Evolutionary conservation across 768 basidiomycete genomes (phyloP).

Genomic region (Amanita jacksonii): DNA sequence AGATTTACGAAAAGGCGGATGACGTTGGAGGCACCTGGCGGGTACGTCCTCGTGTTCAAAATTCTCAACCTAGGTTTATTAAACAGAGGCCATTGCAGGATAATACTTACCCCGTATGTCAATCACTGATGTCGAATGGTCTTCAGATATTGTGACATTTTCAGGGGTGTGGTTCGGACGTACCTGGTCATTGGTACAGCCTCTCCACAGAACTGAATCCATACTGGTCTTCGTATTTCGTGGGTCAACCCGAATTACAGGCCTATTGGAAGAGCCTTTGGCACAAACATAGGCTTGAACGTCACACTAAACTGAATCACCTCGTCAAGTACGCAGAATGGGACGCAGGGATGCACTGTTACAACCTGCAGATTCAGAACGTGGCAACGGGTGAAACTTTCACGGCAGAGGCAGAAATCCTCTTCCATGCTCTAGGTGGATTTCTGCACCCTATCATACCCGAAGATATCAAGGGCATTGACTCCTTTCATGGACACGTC

Average conservation of each 20-base stretch:
- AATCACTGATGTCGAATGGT: background rate
- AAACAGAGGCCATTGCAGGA: slow-evolving; percentile 26
- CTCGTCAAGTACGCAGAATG: slow-evolving; percentile 33
- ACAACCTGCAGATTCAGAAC: slow-evolving; percentile 30
- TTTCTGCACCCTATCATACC: slow-evolving; percentile 39
- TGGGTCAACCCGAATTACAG: slow-evolving; percentile 38
- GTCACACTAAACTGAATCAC: slow-evolving; percentile 33
- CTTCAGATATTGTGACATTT: background rate
- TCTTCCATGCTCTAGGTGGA: slow-evolving; percentile 42
- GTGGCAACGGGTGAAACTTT: slow-evolving; percentile 25
- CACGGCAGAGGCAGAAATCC: slow-evolving; percentile 29
- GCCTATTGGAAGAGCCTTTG: slow-evolving; percentile 41
- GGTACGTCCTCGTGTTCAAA: slow-evolving; percentile 22
- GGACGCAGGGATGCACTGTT: slow-evolving; percentile 32
- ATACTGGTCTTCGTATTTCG: slow-evolving; percentile 37
- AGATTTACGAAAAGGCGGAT: slow-evolving; percentile 43
- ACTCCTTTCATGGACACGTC: slow-evolving; percentile 35
- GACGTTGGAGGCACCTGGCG: slow-evolving; percentile 49
- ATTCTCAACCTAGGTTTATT: background rate
- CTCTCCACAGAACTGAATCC: slow-evolving; percentile 47
- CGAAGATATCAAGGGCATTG: slow-evolving; percentile 30
- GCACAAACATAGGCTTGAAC: slow-evolving; percentile 32
- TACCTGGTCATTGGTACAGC: slow-evolving; percentile 45
- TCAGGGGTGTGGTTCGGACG: slow-evolving; percentile 48
- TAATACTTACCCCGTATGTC: slow-evolving; percentile 43